Conservation (phyloP, 2,329 filamentous ascomycete species). For the Aphanocladium album region DNA sequence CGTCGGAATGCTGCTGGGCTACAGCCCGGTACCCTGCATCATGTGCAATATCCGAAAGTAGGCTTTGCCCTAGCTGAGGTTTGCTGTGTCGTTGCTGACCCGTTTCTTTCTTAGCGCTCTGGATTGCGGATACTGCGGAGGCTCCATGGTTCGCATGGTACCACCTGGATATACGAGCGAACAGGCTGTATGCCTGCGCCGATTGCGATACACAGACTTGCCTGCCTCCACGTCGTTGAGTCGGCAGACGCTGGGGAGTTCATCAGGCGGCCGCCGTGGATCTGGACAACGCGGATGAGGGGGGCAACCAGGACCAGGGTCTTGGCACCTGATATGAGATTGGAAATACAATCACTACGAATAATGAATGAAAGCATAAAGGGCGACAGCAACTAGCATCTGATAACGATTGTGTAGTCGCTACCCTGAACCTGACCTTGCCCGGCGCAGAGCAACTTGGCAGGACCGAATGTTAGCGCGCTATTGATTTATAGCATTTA, state of each 20-base stretch:
- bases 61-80: neutral
- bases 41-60: slow-evolving; percentile 10
- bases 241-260: neutral
- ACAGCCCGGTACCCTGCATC: slow-evolving; percentile 8
- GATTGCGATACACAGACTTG: slow-evolving; percentile 9
- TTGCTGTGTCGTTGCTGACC: neutral
- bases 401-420: neutral
- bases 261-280: neutral
- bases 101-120: neutral
- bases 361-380: neutral
- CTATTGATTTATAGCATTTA: neutral
- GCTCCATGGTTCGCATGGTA: slow-evolving; percentile 11
- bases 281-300: neutral
- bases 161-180: slow-evolving; percentile 11
- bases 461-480: neutral
- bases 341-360: neutral
- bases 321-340: neutral
- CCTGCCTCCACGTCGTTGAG: neutral
- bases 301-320: neutral
- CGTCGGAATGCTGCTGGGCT: slow-evolving; percentile 5
- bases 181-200: slow-evolving; percentile 5
- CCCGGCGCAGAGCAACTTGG: neutral
- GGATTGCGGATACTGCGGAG: slow-evolving; percentile 8
- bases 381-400: no score
- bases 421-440: neutral